A percentile compares a stretch with the other conserved stretches of the same genome.
phyloP scores from a whole-genome alignment of 495 filamentous ascomycete genomes.

The Clohesyomyces aquaticus region DNA sequence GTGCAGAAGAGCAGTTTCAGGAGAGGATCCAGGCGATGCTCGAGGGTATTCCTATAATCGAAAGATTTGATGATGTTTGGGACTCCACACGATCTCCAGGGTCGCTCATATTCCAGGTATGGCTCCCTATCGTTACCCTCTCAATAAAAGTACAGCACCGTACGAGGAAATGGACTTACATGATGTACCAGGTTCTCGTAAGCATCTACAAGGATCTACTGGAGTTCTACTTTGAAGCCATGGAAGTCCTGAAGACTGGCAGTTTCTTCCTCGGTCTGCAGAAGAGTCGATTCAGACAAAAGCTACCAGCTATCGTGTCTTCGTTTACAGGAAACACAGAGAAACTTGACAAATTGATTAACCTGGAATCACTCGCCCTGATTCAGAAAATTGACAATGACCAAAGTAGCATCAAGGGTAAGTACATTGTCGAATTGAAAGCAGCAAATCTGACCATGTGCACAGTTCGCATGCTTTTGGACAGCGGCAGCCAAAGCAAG shows the following conservation, averaged over 20 bases:
- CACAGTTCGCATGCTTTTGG: constrained; percentile 9
- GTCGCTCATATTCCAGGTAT: not conserved
- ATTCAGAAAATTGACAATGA: constrained; percentile 5
- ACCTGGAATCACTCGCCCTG: not conserved
- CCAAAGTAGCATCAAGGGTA: not conserved
- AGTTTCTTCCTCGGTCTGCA: constrained; percentile 6
- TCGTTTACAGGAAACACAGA: constrained; percentile 5
- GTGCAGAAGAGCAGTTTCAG: constrained; percentile 7
- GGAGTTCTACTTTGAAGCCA: constrained; percentile 13
- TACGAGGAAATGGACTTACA: not conserved
- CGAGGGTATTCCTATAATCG: constrained; percentile 7
- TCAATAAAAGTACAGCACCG: not conserved
- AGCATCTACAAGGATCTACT: constrained; percentile 3
- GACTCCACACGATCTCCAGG: not conserved
- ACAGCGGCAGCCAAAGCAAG: constrained; percentile 9
- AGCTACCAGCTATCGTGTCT: not conserved
- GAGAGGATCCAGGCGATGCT: constrained; percentile 1
- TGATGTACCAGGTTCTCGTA: not conserved
- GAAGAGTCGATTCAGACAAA: constrained; percentile 3
- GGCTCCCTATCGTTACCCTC: not conserved
- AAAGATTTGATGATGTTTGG: constrained; percentile 8
- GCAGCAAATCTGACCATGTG: not conserved
- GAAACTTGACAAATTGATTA: not conserved
- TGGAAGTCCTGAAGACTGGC: constrained; percentile 2
- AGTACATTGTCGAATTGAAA: not conserved